Conservation (phyloP, 2,329 filamentous ascomycete genomes). For the Stagonosporopsis vannaccii region DNA sequence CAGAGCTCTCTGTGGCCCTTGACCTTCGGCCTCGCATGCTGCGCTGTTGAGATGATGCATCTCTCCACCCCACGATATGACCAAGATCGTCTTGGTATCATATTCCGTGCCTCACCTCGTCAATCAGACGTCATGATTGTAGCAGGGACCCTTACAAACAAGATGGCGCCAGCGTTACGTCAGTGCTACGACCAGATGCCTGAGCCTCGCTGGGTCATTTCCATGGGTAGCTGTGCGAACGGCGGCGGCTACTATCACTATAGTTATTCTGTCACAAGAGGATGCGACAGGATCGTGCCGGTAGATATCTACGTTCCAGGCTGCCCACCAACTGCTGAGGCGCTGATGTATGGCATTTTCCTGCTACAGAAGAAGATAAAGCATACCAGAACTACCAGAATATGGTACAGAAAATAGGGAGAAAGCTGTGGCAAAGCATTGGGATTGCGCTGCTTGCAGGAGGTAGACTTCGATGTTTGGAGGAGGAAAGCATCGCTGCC, state of each 20-base stretch:
- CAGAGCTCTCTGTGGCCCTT: slow-evolving; percentile 87
- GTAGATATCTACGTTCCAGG: slow-evolving; percentile 83
- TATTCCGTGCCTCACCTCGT: slow-evolving; percentile 85
- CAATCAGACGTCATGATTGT: slow-evolving; percentile 95
- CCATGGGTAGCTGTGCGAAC: slow-evolving; percentile 83
- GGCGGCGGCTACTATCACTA: slow-evolving; percentile 82
- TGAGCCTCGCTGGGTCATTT: slow-evolving; percentile 83
- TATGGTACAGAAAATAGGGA: slow-evolving; percentile 63
- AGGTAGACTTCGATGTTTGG: too few species aligned
- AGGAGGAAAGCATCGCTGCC: too few species aligned
- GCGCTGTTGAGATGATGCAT: slow-evolving; percentile 92
- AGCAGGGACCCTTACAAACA: slow-evolving; percentile 91
- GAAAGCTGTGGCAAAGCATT: too few species aligned
- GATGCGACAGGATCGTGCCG: slow-evolving; percentile 77
- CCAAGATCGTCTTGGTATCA: slow-evolving; percentile 85
- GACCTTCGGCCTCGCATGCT: slow-evolving; percentile 87
- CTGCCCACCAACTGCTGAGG: slow-evolving; percentile 65
- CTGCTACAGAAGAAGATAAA: slow-evolving; percentile 79
- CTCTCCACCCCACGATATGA: slow-evolving; percentile 86
- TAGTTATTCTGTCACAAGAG: slow-evolving; percentile 77
- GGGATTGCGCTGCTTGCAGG: too few species aligned
- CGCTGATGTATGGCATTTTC: slow-evolving; percentile 68
- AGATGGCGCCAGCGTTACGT: slow-evolving; percentile 87
- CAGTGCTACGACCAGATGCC: slow-evolving; percentile 96
- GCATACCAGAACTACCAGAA: slow-evolving; percentile 58